These are phyloP conservation scores for Torulaspora indica DNA, from an alignment of 805 yeast species.

Conservation along the genomic window DNA sequence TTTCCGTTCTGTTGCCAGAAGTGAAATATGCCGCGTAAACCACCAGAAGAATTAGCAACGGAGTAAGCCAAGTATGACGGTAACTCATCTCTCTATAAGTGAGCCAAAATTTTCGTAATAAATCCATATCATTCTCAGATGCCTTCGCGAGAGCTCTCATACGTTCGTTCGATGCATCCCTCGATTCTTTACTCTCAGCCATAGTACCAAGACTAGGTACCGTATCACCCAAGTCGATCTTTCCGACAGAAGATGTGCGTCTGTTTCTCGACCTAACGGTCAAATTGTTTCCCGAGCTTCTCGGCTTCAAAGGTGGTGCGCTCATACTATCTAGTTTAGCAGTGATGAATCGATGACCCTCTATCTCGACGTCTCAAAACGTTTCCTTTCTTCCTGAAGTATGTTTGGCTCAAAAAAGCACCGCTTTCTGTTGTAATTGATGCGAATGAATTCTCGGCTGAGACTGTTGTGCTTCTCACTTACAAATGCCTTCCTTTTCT, in stretches of 20 bases:
- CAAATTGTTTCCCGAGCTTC: conserved; percentile 13
- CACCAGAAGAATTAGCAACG: conserved; percentile 45
- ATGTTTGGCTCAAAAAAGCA: background rate
- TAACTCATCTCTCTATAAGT: conserved; percentile 55
- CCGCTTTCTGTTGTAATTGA: background rate
- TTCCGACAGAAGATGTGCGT: conserved; percentile 70
- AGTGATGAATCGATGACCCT: background rate
- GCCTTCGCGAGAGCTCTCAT: conserved; percentile 33
- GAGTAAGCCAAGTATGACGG: conserved; percentile 67
- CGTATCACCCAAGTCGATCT: conserved; percentile 65
- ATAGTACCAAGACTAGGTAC: conserved; percentile 67
- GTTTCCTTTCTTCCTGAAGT: background rate
- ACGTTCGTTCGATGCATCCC: conserved; percentile 39
- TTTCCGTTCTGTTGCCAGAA: conserved; percentile 52
- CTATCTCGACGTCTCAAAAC: background rate
- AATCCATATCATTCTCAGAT: conserved; percentile 46
- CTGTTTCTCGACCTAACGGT: conserved; percentile 29
- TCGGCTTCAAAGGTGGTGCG: conserved; percentile 11
- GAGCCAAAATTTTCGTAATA: conserved; percentile 51
- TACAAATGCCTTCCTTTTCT: background rate
- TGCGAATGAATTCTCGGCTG: background rate
- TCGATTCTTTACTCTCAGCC: conserved; percentile 44
- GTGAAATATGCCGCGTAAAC: conserved; percentile 45
- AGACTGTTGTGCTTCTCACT: background rate
- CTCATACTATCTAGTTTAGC: background rate